Base-by-base conservation (phyloP, 176 grass and related monocot species). In the Musa beccarii region DNA sequence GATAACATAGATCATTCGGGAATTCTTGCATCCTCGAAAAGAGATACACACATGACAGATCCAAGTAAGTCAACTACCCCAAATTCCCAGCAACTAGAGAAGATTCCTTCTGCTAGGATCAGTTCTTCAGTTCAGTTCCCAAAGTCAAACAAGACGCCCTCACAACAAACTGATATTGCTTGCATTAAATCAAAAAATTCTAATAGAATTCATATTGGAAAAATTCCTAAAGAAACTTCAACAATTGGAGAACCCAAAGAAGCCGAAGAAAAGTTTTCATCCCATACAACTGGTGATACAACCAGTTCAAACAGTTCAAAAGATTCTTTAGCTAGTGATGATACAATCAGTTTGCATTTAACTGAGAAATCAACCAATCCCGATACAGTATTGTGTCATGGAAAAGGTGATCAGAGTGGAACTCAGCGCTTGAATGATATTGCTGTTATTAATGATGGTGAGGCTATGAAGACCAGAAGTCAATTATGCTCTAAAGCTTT, bases 1-100 rank as follows among this genome's bases (percentile, higher is more conserved):
- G 92, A 90, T 77, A 89, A 87, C 63, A 86, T 85, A 81, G 55
- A 54, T 74, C 69, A 67, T 50, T 59, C 69, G 51, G 76, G 73
- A 85, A 22, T 8, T 53, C 16, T 49, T 77, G 49, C 56, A 66
- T 19, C 3, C 6, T 62, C 34, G 1, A n/a, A 63, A 76, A 76
- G 63, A 11, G 75, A 77, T 77, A 20, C 59, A 53, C 49, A 61
- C 53, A 10, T 3, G 17, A 17, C 8, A 25, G 49, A 14, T 24
- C 59, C 61, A 77, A 61, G 82, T 16, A 79, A 88, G 26, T 15
- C 59, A 16, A 56, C 49, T 16, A 65, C 17, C 7, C 81, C 68
- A 65, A 51, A 55, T 55, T 50, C 74, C 34, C 72, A 63, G 66
- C 68, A 51, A 69, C 52, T 76, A 23, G 71, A 75, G 69, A 85